Conservation (phyloP, 192 early-diverging fungal genomes). For the Gaertneriomyces sp. region DNA sequence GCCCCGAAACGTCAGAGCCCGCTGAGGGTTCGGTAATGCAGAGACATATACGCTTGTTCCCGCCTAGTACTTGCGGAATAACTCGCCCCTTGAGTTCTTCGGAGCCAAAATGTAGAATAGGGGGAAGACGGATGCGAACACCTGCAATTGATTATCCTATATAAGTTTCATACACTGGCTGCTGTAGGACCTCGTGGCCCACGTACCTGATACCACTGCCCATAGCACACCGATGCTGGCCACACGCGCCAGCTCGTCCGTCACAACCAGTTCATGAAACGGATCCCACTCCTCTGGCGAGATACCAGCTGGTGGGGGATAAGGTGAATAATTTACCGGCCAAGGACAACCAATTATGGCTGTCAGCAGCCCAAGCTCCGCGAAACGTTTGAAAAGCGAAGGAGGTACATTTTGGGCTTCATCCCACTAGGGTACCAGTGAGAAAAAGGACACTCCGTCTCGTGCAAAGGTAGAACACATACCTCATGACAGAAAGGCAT, state of each 20-base stretch:
- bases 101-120: slow-evolving; percentile 62
- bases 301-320: slow-evolving; percentile 47
- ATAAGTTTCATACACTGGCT: not conserved
- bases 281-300: slow-evolving; percentile 56
- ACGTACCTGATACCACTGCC: slow-evolving; percentile 18
- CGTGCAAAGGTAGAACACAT: not conserved
- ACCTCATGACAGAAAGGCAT: slow-evolving; percentile 60
- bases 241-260: slow-evolving; percentile 62
- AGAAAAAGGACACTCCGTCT: not conserved
- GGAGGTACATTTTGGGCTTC: slow-evolving; percentile 65
- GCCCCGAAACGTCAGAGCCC: slow-evolving; percentile 65
- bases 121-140: slow-evolving; percentile 68
- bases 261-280: slow-evolving; percentile 63
- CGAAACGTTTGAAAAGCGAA: slow-evolving; percentile 56
- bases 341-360: slow-evolving; percentile 40
- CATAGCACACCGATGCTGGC: slow-evolving; percentile 19
- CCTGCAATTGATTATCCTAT: slow-evolving; percentile 26
- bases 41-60: slow-evolving; percentile 67
- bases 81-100: slow-evolving; percentile 59
- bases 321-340: slow-evolving; percentile 24
- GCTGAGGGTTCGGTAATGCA: slow-evolving; percentile 66
- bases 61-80: slow-evolving; percentile 54
- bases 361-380: slow-evolving; percentile 59
- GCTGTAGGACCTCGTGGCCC: not conserved
- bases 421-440: slow-evolving; percentile 39